Evolutionary conservation across 805 yeast genomes (phyloP).

Genomic region (Sugiyamaella boreocaroliniensis): DNA sequence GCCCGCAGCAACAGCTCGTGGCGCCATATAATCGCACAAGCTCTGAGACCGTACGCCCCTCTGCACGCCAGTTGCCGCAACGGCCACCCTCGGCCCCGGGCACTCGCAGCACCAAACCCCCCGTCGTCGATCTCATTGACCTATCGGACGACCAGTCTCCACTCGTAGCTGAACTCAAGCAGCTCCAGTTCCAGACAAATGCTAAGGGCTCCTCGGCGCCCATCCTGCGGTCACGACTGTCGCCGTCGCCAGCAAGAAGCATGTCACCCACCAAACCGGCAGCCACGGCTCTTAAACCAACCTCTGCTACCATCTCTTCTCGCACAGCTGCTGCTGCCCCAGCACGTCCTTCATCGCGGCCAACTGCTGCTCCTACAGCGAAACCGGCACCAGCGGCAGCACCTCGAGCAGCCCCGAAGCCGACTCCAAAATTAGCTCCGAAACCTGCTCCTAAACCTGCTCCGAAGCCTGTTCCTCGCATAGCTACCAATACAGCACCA

Average conservation of each 20-base stretch:
- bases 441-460: slow-evolving; percentile 5
- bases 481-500: neutral
- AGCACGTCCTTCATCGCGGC: neutral
- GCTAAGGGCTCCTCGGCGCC: neutral
- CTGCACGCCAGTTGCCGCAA: neutral
- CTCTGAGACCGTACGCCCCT: neutral
- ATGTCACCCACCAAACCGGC: neutral
- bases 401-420: slow-evolving; percentile 1
- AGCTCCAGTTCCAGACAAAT: neutral
- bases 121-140: slow-evolving; percentile 6
- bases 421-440: neutral
- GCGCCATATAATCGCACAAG: slow-evolving; percentile 2
- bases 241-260: neutral
- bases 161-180: neutral
- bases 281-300: neutral
- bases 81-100: neutral
- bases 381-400: neutral
- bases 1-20: slow-evolving; percentile 2
- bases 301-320: neutral
- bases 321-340: neutral
- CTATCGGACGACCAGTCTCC: neutral
- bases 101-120: neutral
- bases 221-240: neutral
- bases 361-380: neutral
- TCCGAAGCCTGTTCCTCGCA: slow-evolving; percentile 1